Evolutionary conservation across 2,329 filamentous ascomycete genomes (phyloP), one percentile per base, ranked within the genome.

Genomic region (Hypoxylon sp.): DNA sequence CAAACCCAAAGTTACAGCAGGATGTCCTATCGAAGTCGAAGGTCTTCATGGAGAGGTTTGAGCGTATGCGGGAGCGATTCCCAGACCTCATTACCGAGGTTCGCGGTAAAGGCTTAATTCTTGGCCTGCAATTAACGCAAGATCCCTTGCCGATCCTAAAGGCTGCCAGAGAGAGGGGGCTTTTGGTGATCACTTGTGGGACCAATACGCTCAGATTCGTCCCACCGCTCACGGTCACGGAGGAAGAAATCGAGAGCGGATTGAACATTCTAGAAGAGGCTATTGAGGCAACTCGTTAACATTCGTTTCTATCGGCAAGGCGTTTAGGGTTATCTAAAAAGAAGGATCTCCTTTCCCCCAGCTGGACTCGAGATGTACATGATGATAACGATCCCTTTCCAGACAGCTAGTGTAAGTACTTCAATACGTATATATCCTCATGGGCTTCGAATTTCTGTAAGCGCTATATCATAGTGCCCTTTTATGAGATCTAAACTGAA

Each of bases 191-290:
- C 76, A 98, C 94, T 1, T 95, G 93, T 28, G 96, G 96, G 0
- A 94, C 90, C 30, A 97, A 98, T 77, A 98, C 94, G 7, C 81
- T 99, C 73, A 86, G 96, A 51, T 97, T 99, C 75, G 94, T 98
- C 62, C 96, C 96, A 32, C 92, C 93, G 67, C 82, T 99, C 76
- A 89, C 90, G 5, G 92, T 99, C 63, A 91, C 88, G 0, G 89
- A 93, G 73, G 87, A 87, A 25, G 92, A 98, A 85, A 96, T 98
- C 71, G 84, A 90, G 72, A 85, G 91, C 70, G 94, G 93, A 0
- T 82, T 98, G 79, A 82, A 83, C 45, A 94, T 97, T 58, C 78
- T 98, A 66, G 91, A 90, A 72, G 86, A 93, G 73, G 87, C 88
- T 3, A 89, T 91, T 67, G 76, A 75, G 25, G 80, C 81, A 41